These are phyloP conservation scores for Spiraea crenata DNA, from an alignment of 331 rosid species.

Conservation along the genomic window DNA sequence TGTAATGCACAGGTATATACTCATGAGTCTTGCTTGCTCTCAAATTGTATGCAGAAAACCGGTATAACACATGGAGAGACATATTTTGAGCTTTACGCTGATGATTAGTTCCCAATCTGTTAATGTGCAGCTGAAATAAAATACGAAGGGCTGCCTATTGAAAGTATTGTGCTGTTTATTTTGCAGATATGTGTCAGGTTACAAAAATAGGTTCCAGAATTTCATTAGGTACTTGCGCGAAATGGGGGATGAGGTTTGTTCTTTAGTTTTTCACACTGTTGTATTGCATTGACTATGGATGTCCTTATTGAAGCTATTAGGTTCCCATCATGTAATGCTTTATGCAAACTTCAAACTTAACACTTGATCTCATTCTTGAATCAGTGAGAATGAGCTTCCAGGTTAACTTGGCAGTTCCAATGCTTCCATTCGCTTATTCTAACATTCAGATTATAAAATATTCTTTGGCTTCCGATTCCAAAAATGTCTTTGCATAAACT, in stretches of 20 bases:
- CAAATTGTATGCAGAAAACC: neutral
- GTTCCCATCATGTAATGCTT: neutral
- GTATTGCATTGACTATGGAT: neutral
- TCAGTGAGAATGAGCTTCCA: constrained; percentile 1
- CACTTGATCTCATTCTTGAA: constrained; percentile 18
- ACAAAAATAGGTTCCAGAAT: constrained; percentile 94
- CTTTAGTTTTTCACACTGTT: neutral
- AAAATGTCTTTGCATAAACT: constrained; percentile 1
- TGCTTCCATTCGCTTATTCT: neutral
- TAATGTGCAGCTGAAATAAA: neutral
- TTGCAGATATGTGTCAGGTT: constrained; percentile 91
- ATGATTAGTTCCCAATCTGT: neutral
- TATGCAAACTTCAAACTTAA: neutral
- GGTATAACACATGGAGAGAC: neutral
- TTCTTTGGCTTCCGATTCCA: neutral
- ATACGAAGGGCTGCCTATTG: constrained; percentile 1
- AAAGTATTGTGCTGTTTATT: constrained; percentile 18
- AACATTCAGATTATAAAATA: neutral
- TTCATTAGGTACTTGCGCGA: constrained; percentile 86
- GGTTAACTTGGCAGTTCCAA: neutral
- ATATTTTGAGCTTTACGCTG: neutral
- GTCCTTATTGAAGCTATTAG: neutral
- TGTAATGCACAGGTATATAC: neutral
- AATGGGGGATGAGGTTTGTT: constrained; percentile 97
- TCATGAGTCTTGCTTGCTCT: too few species aligned